Evolutionary conservation across 208 protist genomes (phyloP), one percentile per base, ranked within the genome.

Genomic region (Acanthamoeba culbertsoni): DNA sequence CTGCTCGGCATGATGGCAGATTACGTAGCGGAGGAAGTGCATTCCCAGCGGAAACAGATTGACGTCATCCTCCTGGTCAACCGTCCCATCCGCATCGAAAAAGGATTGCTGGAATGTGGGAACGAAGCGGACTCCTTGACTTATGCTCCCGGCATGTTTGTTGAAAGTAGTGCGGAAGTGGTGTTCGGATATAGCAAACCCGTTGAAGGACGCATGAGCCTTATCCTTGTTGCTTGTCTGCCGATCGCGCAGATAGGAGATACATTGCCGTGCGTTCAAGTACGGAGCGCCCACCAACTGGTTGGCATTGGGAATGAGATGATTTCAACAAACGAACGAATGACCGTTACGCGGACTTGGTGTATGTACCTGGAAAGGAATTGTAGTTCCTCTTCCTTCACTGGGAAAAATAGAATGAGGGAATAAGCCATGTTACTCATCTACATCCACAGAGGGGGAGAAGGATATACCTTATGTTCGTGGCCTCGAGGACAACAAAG

Each of bases 91-190:
- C 8, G 20, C 42, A 40, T 33, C 71, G 35, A 71, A 68, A 28
- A 71, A 43, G 33, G 33, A n/a, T n/a, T 65, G 82, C 35, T 90
- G 82, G 31, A 90, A 90, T 4, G 82, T 90, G 51, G 55, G 53
- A 20, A 28, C 4, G 53, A 90, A 71, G 45, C 82, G 82, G 18
- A 90, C 20, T 12, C 82, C 82, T 20, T 40, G 48, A 51, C 82
- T 71, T 7, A 90, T 46, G 48, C 5, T 0, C n/a, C 82, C 82
- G 23, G 55, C 82, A 40, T 90, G 82, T 40, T 90, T 90, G 82
- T 90, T 90, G 82, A 90, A 90, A 0, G 82, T 90, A 1, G 82
- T 40, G 82, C 82, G 82, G 51, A 90, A 90, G 82, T 90, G 82
- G 48, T 90, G 82, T 51, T 90, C 82, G 35, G 82, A 23, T 33